Evolutionary conservation across 2,329 filamentous ascomycete genomes (phyloP).

Genomic region (Fusarium falciforme): DNA sequence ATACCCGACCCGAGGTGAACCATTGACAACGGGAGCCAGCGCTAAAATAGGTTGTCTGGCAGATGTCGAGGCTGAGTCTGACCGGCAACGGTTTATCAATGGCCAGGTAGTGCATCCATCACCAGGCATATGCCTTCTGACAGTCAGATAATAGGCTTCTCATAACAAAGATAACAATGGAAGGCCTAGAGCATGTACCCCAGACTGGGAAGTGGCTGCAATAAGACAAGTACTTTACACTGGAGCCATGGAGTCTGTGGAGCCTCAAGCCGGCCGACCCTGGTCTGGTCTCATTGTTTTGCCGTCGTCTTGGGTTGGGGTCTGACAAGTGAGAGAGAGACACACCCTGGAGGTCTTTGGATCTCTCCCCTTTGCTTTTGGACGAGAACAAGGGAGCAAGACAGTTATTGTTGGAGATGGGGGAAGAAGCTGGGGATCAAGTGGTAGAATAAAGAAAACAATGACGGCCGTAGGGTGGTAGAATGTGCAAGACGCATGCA

Average conservation of each 20-base stretch:
- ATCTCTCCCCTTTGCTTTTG: neutral
- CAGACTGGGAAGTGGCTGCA: constrained; percentile 37
- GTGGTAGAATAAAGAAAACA: neutral
- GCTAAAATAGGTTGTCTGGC: constrained; percentile 2
- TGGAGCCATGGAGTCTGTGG: constrained; percentile 30
- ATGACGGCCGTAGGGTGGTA: neutral
- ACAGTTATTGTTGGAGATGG: neutral
- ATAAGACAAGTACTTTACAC: constrained; percentile 14
- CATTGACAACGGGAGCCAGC: constrained; percentile 1
- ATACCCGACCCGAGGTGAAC: constrained; percentile 7
- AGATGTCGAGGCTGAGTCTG: constrained; percentile 28
- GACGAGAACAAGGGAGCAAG: neutral
- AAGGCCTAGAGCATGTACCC: constrained; percentile 32
- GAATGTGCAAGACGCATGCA: constrained; percentile 7
- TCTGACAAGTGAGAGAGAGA: constrained; percentile 1
- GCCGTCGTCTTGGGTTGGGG: neutral
- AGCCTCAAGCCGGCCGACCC: constrained; percentile 13
- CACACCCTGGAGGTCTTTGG: neutral
- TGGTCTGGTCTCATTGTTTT: constrained; percentile 21
- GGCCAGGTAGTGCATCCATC: constrained; percentile 21
- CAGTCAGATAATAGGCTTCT: constrained; percentile 7
- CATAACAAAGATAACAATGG: constrained; percentile 3
- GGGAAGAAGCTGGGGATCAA: neutral
- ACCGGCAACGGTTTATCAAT: constrained; percentile 9
- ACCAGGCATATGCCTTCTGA: constrained; percentile 5